Conservation (phyloP, 2,329 filamentous ascomycete species). For the Botrytis byssoidea region DNA sequence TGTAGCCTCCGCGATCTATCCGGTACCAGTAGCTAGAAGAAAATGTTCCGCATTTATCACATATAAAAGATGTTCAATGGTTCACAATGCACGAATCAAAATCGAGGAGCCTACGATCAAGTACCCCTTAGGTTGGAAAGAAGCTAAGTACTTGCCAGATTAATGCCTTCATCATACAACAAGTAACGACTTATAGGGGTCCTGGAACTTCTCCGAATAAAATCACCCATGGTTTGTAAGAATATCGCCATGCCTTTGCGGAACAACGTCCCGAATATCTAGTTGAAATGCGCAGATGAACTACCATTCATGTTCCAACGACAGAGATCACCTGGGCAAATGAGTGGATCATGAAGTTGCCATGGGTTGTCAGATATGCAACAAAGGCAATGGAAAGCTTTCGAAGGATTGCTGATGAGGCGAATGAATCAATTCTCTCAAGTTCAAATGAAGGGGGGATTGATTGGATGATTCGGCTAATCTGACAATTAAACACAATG, state of each 20-base stretch:
- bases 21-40: background rate
- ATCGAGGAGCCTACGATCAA: background rate
- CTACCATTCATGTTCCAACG: background rate
- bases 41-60: background rate
- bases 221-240: background rate
- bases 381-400: background rate
- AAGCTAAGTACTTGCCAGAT: background rate
- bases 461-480: background rate
- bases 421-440: background rate
- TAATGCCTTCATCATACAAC: background rate
- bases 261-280: background rate
- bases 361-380: background rate
- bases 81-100: background rate
- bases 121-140: background rate
- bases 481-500: background rate
- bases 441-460: background rate
- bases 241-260: background rate
- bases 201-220: background rate
- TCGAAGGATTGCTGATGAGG: background rate
- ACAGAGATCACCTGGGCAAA: background rate
- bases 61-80: background rate
- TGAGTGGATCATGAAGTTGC: background rate
- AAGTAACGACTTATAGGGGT: background rate
- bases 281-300: background rate
- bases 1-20: background rate